Conservation (phyloP, 2,329 filamentous ascomycete genomes). For the Phialocephala sp. region DNA sequence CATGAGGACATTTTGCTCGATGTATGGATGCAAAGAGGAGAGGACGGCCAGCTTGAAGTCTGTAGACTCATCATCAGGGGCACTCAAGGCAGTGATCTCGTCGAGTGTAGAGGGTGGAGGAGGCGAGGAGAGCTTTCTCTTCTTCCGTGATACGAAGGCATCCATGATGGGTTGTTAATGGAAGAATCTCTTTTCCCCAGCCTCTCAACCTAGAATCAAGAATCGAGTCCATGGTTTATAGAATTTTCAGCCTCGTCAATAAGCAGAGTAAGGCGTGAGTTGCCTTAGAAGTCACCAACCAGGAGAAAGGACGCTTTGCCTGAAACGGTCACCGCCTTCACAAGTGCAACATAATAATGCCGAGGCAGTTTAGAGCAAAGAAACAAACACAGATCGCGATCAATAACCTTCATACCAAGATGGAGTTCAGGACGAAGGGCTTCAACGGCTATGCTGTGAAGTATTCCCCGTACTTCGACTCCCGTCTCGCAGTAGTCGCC, state of each 20-base stretch:
- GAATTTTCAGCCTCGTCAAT: neutral
- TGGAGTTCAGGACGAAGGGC: conserved; percentile 91
- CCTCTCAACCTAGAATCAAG: neutral
- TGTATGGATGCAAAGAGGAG: conserved; percentile 72
- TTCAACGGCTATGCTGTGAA: conserved; percentile 97
- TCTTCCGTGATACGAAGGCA: conserved; percentile 59
- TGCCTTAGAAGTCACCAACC: conserved; percentile 6
- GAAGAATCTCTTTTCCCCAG: neutral
- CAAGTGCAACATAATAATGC: neutral
- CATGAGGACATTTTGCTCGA: conserved; percentile 71
- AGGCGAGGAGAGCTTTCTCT: conserved; percentile 52
- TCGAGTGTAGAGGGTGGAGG: conserved; percentile 14
- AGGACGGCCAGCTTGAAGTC: conserved; percentile 88
- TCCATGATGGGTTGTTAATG: conserved; percentile 52
- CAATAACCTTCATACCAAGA: neutral
- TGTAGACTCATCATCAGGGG: conserved; percentile 69
- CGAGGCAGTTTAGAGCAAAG: neutral
- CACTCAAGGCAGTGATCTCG: conserved; percentile 37
- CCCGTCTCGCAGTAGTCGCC: conserved; percentile 84
- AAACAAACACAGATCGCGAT: neutral
- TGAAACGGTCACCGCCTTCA: neutral
- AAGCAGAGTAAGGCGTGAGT: neutral
- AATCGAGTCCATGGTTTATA: neutral
- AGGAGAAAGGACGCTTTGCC: neutral
- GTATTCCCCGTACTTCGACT: conserved; percentile 98